phyloP scores from a whole-genome alignment of 2,329 filamentous ascomycete species.

The Allantophomopsis lycopodina region DNA sequence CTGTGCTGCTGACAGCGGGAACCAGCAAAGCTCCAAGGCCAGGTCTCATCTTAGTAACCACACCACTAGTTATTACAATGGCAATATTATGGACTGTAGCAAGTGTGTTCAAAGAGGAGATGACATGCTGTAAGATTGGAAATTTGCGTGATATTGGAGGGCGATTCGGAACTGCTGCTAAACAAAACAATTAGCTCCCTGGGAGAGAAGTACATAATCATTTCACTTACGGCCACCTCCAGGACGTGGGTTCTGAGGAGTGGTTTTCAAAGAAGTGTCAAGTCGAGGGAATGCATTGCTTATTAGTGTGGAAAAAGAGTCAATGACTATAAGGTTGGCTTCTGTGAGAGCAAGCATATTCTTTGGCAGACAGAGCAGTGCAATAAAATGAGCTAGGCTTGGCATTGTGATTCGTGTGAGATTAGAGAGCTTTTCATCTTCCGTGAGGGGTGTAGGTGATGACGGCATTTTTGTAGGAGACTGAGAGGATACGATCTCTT shows the following conservation, averaged over 20 bases:
- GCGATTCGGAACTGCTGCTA: not conserved
- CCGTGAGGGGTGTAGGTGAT: no score
- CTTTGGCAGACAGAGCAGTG: conserved; percentile 57
- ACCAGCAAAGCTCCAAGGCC: conserved; percentile 55
- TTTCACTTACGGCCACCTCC: not conserved
- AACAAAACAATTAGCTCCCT: not conserved
- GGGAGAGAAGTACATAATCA: conserved; percentile 11
- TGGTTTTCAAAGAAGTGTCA: conserved; percentile 13
- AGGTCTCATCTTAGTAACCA: conserved; percentile 64
- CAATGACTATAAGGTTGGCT: conserved; percentile 61
- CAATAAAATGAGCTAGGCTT: conserved; percentile 52
- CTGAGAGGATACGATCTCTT: conserved; percentile 20
- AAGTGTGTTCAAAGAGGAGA: conserved; percentile 60
- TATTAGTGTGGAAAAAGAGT: conserved; percentile 64
- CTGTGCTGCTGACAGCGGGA: conserved; percentile 58
- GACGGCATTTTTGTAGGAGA: not conserved
- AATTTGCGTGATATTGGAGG: conserved; percentile 23
- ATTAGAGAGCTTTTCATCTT: conserved; percentile 40
- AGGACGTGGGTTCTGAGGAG: conserved; percentile 21
- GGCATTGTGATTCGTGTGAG: conserved; percentile 51
- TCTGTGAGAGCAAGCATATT: conserved; percentile 43
- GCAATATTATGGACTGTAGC: conserved; percentile 62
- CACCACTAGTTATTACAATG: conserved; percentile 65
- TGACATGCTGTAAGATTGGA: conserved; percentile 39
- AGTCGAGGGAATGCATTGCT: conserved; percentile 55